These are phyloP conservation scores for Saturnispora zaruensis DNA, from an alignment of 805 yeast genomes.

Conservation along the genomic window DNA sequence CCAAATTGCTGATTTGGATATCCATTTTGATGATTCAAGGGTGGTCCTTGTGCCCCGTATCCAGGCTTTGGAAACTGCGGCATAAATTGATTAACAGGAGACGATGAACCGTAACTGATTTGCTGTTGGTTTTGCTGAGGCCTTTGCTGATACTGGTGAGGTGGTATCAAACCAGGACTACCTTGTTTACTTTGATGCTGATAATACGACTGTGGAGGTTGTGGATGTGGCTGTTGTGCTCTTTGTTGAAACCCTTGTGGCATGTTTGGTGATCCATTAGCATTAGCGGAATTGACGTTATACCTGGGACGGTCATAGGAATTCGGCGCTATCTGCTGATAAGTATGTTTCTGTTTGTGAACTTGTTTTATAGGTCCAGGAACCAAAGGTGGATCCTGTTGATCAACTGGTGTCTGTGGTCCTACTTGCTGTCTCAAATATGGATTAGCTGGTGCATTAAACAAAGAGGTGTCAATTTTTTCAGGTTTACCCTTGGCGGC, in stretches of 20 bases:
- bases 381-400: constrained; percentile 11
- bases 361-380: background rate
- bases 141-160: constrained; percentile 13
- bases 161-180: constrained; percentile 13
- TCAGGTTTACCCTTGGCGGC: background rate
- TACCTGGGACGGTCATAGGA: background rate
- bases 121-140: constrained; percentile 11
- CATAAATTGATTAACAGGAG: constrained; percentile 10
- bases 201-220: constrained; percentile 8
- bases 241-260: background rate
- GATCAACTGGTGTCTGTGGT: constrained; percentile 13
- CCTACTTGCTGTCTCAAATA: constrained; percentile 6
- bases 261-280: background rate
- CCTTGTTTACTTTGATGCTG: constrained; percentile 10
- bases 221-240: constrained; percentile 7
- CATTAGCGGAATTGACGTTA: background rate
- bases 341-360: background rate
- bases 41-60: background rate
- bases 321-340: background rate
- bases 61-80: constrained; percentile 7
- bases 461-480: constrained; percentile 3
- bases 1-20: constrained; percentile 13
- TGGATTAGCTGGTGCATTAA: constrained; percentile 13
- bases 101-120: constrained; percentile 9
- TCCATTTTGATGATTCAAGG: background rate